Base-by-base conservation (phyloP, 2,329 filamentous ascomycete genomes). In the Mycocentrospora acerina region DNA sequence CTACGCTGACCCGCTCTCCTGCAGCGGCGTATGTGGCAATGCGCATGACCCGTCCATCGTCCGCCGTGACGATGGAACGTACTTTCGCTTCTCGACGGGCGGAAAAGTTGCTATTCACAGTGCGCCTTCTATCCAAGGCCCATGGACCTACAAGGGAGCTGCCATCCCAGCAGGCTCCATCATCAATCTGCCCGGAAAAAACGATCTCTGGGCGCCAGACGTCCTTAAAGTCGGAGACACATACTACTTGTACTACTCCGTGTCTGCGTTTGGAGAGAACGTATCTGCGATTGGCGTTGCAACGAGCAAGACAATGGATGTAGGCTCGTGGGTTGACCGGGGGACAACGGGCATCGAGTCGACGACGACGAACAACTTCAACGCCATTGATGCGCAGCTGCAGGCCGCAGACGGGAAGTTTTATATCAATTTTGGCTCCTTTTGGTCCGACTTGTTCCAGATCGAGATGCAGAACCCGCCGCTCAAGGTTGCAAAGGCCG, bases 401-500 rank as follows among this genome's bases (percentile, higher is more conserved):
- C 64, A 77, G 43, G 40, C 42, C 11, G 61, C 53, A 8, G 59
- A 57, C 4, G 53, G 73, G 31, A 67, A 68, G 7, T 74, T 73
- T 39, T 71, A 73, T 28, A 63, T 80, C 55, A 80, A 72, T 46
- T 86, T 85, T 46, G 83, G 83, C 14, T 82, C 78, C 11, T 87
- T 85, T 71, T 88, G 82, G 81, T 62, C 68, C 5, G 76, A 81
- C 55, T 73, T 86, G 43, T 83, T 78, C 66, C 80, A 82, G 56
- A 79, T 79, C 1, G 57, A 69, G 19, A 72, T 85, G 57, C 19
- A 42, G 16, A 46, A 45, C 24, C 54, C 50, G 2, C 64, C 64
- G 4, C 60, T 53, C 2, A 58, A 49, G 22, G 51, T 55, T 3
- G 55, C 56, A 0, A 53, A 60, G 7, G 60, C 72, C 2, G 19